Evolutionary conservation across 495 filamentous ascomycete species (phyloP).

Genomic region (Penicillium tannophilum): DNA sequence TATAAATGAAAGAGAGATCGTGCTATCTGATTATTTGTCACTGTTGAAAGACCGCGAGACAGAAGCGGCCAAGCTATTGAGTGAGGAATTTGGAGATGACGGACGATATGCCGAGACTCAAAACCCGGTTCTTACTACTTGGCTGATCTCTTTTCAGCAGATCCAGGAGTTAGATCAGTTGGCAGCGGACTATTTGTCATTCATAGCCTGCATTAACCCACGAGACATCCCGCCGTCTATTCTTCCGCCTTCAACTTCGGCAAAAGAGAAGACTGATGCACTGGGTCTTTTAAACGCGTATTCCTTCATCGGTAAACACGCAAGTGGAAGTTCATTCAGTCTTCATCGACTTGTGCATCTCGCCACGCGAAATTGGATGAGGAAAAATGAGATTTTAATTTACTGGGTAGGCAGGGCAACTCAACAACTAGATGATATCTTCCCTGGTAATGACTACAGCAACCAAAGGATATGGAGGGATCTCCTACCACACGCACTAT

Average conservation of each 20-base stretch:
- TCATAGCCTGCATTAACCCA: slow-evolving; percentile 46
- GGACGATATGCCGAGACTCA: slow-evolving; percentile 31
- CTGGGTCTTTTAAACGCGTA: neutral
- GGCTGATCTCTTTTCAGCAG: slow-evolving; percentile 51
- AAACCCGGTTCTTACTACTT: slow-evolving; percentile 48
- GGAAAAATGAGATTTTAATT: neutral
- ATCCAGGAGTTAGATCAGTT: slow-evolving; percentile 30
- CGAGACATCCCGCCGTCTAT: slow-evolving; percentile 44
- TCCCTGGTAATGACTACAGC: neutral
- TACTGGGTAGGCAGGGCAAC: neutral
- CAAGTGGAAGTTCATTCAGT: neutral
- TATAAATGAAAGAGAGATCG: neutral
- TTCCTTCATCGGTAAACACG: slow-evolving; percentile 6
- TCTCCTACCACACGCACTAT: neutral
- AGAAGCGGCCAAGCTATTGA: slow-evolving; percentile 35
- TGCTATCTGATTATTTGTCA: slow-evolving; percentile 29
- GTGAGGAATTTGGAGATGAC: slow-evolving; percentile 41
- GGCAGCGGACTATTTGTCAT: slow-evolving; percentile 44
- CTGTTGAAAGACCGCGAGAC: slow-evolving; percentile 34
- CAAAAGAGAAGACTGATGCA: slow-evolving; percentile 10
- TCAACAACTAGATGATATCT: neutral
- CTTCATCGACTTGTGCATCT: slow-evolving; percentile 42
- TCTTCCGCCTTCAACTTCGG: slow-evolving; percentile 14
- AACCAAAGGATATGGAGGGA: neutral
- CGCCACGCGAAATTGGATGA: slow-evolving; percentile 33